Percentiles rank a stretch among this genome's conserved stretches.
phyloP scores from a whole-genome alignment of 257 asterid species.

The Jasminum sambac region DNA sequence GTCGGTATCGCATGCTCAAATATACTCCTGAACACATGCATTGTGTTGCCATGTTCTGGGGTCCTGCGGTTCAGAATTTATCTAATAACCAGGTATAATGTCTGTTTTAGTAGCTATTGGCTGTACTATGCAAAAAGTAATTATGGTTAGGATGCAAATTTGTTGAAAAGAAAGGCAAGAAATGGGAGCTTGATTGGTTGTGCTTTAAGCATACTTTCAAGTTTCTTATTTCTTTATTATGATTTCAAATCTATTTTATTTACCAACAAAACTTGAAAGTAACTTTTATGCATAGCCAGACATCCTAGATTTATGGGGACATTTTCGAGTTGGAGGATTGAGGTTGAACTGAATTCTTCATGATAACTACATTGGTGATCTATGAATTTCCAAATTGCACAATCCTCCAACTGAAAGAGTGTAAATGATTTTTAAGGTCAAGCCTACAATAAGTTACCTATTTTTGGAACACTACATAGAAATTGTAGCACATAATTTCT shows the following conservation, averaged over 20 bases:
- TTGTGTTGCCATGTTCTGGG: conserved; percentile 99
- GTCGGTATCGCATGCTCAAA: conserved; percentile 95
- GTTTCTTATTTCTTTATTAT: neutral
- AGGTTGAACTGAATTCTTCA: conserved; percentile 4
- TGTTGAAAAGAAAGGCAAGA: neutral
- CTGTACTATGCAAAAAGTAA: conserved; percentile 17
- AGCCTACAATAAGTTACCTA: conserved; percentile 1
- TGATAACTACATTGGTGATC: neutral
- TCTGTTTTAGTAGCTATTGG: neutral
- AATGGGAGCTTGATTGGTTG: neutral
- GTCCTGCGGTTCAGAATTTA: conserved; percentile 90
- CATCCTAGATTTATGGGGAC: conserved; percentile 1
- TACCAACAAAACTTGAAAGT: neutral
- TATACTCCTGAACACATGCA: conserved; percentile 99
- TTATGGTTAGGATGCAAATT: neutral
- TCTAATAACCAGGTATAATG: conserved; percentile 77
- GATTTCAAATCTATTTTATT: neutral
- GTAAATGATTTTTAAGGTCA: neutral
- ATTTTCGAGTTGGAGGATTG: conserved; percentile 3
- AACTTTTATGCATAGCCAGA: neutral
- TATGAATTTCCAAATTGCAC: neutral
- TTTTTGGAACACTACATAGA: neutral
- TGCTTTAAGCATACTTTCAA: neutral
- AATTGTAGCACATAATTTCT: neutral
- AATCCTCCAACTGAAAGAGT: neutral